Percentiles rank a stretch among this genome's conserved stretches.
phyloP scores from a whole-genome alignment of 139 green algal species.

The Medakamo hakoo region DNA sequence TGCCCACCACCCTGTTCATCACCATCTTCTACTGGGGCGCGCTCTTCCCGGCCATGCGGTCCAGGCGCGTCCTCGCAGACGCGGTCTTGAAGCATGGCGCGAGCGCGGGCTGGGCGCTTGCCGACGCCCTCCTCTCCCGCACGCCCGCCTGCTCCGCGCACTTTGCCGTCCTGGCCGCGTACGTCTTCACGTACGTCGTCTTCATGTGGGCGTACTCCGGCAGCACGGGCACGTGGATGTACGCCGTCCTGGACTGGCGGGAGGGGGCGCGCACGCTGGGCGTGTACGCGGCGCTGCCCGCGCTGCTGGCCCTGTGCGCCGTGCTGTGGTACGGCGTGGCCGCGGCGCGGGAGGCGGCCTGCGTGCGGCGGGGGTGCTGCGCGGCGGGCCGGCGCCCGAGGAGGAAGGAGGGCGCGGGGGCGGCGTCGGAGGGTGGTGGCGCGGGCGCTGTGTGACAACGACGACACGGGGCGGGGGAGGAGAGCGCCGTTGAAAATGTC shows the following conservation, averaged over 20 bases:
- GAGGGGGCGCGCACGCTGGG: neutral
- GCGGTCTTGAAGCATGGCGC: constrained; percentile 3
- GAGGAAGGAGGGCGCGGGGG: neutral
- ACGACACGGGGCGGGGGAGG: too few species aligned
- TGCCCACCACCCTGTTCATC: neutral
- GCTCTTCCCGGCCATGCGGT: neutral
- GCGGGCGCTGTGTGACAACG: too few species aligned
- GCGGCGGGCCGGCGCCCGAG: neutral
- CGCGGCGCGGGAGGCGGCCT: neutral
- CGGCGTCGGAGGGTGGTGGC: neutral
- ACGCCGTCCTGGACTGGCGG: constrained; percentile 2
- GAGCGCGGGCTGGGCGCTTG: neutral
- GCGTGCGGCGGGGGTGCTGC: neutral
- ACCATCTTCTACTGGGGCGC: constrained; percentile 3
- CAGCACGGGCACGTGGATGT: constrained; percentile 1
- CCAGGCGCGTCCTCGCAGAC: neutral
- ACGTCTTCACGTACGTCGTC: neutral
- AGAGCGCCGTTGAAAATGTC: too few species aligned
- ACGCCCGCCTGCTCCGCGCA: neutral
- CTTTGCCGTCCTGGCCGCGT: neutral
- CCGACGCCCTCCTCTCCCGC: neutral
- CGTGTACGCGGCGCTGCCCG: neutral
- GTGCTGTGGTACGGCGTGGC: constrained; percentile 1
- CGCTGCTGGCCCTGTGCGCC: neutral
- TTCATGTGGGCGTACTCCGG: constrained; percentile 6